Base-by-base conservation (phyloP, 441 rosid genomes). In the Bocquillonia castaneifolia region DNA sequence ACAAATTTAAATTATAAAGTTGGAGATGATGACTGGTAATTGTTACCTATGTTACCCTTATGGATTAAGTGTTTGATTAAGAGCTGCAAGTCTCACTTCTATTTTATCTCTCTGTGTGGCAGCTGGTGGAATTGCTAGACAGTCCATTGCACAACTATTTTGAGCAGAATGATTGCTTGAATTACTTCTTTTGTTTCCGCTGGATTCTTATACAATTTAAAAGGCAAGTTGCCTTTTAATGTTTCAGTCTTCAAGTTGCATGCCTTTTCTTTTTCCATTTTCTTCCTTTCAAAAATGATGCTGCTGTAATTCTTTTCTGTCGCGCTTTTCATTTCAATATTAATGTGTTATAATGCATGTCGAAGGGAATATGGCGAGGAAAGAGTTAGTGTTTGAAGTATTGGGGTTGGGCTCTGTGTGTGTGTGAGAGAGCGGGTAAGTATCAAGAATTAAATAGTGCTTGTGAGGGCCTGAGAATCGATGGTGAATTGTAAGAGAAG, bases 161-260 rank as follows among this genome's bases (percentile, higher is more conserved):
- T 72, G 81, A 79, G 87, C 90, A 90, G 86, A 90, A 88, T 58
- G 98, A 95, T 59, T 95, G 99, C 82, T 84, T 95, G 88, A 95
- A 92, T 82, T 95, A 88, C 78, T 95, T 95, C 95, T 92, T 95
- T 79, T 95, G 99, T 77, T 95, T 95, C 83, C 99, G 98, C 80
- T 95, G 99, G 99, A 71, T 90, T 76, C 84, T 95, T 42, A 89
- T 92, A 70, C 98, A 95, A 72, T 95, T 95, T 75, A 95, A 92
- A 78, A 92, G 99, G 99, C 92, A 34, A 57, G 55, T 65, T 59
- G 59, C 64, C 42, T 54, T 36, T 76, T 36, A 53, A 54, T 71
- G 26, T 66, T 62, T 67, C 15, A 50, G 22, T 10, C 42, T 59
- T 37, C 37, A 18, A 26, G 61, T 18, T 58, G 31, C 20, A 15